A percentile compares a stretch with the other conserved stretches of the same genome.
Conservation (phyloP, 179 eudicot species). For the Monotropa hypopitys region DNA sequence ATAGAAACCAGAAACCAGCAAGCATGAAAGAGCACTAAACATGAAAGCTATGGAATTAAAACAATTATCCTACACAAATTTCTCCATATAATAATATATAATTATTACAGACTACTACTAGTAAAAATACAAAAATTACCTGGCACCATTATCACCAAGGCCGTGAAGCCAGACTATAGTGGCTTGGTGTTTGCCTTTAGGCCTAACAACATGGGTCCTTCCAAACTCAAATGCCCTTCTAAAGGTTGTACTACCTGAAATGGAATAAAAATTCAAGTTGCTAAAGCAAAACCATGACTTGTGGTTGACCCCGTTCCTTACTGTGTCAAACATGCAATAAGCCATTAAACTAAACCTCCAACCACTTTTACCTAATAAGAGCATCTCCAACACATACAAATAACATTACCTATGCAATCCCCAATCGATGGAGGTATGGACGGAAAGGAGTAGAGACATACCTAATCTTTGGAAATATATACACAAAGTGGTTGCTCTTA, state of each 20-base stretch:
- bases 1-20: no score
- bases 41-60: neutral
- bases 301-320: neutral
- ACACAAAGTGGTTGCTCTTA: no score
- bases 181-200: slow-evolving; percentile 68
- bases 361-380: neutral
- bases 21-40: neutral
- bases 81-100: neutral
- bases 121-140: slow-evolving; percentile 24
- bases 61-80: neutral
- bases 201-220: slow-evolving; percentile 65
- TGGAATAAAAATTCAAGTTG: neutral
- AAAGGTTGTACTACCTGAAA: slow-evolving; percentile 32
- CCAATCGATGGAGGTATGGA: no score
- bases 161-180: slow-evolving; percentile 89
- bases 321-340: neutral
- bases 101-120: neutral
- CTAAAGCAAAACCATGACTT: slow-evolving; percentile 1
- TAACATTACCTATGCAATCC: no score
- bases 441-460: no score
- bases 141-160: slow-evolving; percentile 72
- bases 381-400: neutral
- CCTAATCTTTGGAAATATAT: no score
- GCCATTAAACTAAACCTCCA: neutral
- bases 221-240: slow-evolving; percentile 61